These are phyloP conservation scores for Lecanosticta acicola DNA, from an alignment of 2,329 filamentous ascomycete species.

Conservation along the genomic window DNA sequence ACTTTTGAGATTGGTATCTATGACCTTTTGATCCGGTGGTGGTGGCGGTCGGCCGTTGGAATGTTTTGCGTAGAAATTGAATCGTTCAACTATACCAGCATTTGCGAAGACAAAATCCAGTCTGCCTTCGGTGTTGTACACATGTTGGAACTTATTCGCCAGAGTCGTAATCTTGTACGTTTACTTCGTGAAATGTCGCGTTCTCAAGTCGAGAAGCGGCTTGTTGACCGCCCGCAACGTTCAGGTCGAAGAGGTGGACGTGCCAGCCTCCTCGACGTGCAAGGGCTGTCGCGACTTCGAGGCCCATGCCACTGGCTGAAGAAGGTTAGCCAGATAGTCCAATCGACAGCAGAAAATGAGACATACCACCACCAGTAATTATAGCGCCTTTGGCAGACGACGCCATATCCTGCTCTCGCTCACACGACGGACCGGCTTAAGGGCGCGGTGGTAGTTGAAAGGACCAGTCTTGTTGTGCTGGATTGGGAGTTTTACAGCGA, in stretches of 20 bases:
- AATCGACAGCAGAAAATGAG: not conserved
- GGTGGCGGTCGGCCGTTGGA: slow-evolving; percentile 14
- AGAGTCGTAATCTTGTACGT: slow-evolving; percentile 37
- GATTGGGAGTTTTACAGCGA: slow-evolving; percentile 27
- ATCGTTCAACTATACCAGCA: slow-evolving; percentile 48
- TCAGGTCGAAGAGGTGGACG: slow-evolving; percentile 40
- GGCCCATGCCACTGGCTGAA: slow-evolving; percentile 39
- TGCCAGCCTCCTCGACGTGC: slow-evolving; percentile 35
- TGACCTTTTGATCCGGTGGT: slow-evolving; percentile 33
- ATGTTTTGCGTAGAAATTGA: slow-evolving; percentile 29
- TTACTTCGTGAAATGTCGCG: slow-evolving; percentile 36
- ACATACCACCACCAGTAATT: slow-evolving; percentile 20
- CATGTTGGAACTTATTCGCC: slow-evolving; percentile 34
- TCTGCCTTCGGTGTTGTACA: slow-evolving; percentile 31
- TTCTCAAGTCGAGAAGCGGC: slow-evolving; percentile 26
- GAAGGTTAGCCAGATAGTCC: slow-evolving; percentile 3
- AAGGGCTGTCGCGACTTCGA: slow-evolving; percentile 39
- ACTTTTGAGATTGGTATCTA: slow-evolving; percentile 39
- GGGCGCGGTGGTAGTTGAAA: slow-evolving; percentile 30
- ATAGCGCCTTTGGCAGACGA: slow-evolving; percentile 28
- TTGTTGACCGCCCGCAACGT: slow-evolving; percentile 17
- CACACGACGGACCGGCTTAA: slow-evolving; percentile 23
- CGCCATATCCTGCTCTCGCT: slow-evolving; percentile 22
- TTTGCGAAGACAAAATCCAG: slow-evolving; percentile 50
- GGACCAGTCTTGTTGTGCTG: slow-evolving; percentile 29